A percentile compares a stretch with the other conserved stretches of the same genome.
Conservation (phyloP, 2,329 filamentous ascomycete species). For the Fusarium palustre region DNA sequence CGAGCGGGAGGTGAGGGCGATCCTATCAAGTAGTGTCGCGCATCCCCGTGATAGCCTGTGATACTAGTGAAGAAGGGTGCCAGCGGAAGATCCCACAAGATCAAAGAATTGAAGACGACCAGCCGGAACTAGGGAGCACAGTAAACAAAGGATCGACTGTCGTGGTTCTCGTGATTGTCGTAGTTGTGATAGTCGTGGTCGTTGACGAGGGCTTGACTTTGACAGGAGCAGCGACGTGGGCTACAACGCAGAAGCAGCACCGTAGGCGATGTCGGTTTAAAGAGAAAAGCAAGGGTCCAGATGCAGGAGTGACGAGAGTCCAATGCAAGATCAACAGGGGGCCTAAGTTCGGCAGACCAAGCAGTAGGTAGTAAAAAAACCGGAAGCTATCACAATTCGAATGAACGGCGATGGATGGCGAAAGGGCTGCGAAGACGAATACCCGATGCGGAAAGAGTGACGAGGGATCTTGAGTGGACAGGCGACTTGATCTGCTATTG, state of each 20-base stretch:
- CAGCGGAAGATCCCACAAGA: neutral
- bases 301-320: slow-evolving; percentile 1
- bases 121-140: neutral
- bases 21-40: slow-evolving; percentile 36
- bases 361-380: slow-evolving; percentile 13
- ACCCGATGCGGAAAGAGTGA: slow-evolving; percentile 31
- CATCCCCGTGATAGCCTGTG: slow-evolving; percentile 34
- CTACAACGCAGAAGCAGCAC: slow-evolving; percentile 8
- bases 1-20: slow-evolving; percentile 18
- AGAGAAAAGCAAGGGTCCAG: slow-evolving; percentile 1
- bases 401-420: slow-evolving; percentile 7
- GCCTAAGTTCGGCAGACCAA: neutral
- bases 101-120: neutral
- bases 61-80: neutral
- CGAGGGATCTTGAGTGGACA: slow-evolving; percentile 17
- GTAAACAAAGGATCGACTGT: neutral
- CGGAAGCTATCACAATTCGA: slow-evolving; percentile 22
- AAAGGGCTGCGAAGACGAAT: slow-evolving; percentile 7
- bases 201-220: slow-evolving; percentile 18
- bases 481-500: slow-evolving; percentile 14
- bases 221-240: slow-evolving; percentile 9
- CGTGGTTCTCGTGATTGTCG: slow-evolving; percentile 1
- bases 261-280: neutral
- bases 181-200: slow-evolving; percentile 12
- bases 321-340: slow-evolving; percentile 29